A percentile compares a stretch with the other conserved stretches of the same genome.
Evolutionary conservation across 2,329 filamentous ascomycete species (phyloP).

Genomic region (Apiospora saccharicola): DNA sequence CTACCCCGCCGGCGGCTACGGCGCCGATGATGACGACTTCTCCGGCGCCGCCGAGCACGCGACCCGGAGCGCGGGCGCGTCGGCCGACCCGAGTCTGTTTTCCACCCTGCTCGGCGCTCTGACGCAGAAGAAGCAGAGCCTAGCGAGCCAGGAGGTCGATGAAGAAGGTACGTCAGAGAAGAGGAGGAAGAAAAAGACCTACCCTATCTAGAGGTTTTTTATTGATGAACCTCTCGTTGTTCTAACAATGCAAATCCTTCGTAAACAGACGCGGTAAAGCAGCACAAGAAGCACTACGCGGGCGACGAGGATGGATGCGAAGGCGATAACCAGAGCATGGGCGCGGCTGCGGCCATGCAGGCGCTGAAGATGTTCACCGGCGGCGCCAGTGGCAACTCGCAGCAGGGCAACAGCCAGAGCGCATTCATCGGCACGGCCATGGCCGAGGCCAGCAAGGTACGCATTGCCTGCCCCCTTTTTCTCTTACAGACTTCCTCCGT

Average conservation of each 20-base stretch:
- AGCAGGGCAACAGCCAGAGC: conserved; percentile 68
- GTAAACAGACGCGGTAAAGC: conserved; percentile 68
- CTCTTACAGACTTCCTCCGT: neutral
- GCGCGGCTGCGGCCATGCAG: conserved; percentile 80
- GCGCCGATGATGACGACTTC: conserved; percentile 56
- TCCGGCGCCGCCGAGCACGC: conserved; percentile 57
- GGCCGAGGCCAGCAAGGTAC: conserved; percentile 82
- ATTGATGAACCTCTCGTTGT: neutral
- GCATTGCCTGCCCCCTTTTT: conserved; percentile 30
- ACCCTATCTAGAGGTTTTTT: too few relatives aligned
- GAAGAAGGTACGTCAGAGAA: conserved; percentile 52
- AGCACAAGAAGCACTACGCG: conserved; percentile 79
- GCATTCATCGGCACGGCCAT: conserved; percentile 86
- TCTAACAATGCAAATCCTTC: neutral
- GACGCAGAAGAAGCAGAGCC: conserved; percentile 56
- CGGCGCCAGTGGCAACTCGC: conserved; percentile 53
- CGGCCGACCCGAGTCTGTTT: conserved; percentile 58
- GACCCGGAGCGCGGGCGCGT: conserved; percentile 52
- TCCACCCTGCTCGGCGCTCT: conserved; percentile 55
- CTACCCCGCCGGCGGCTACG: conserved; percentile 43
- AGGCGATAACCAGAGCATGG: conserved; percentile 62
- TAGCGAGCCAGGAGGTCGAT: conserved; percentile 56
- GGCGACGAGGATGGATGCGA: conserved; percentile 52
- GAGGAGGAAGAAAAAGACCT: neutral
- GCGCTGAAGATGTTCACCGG: conserved; percentile 80